Percentiles rank a stretch among this genome's conserved stretches.
Evolutionary conservation across 2,329 filamentous ascomycete species (phyloP).

Genomic region (Aspergillus sp.): DNA sequence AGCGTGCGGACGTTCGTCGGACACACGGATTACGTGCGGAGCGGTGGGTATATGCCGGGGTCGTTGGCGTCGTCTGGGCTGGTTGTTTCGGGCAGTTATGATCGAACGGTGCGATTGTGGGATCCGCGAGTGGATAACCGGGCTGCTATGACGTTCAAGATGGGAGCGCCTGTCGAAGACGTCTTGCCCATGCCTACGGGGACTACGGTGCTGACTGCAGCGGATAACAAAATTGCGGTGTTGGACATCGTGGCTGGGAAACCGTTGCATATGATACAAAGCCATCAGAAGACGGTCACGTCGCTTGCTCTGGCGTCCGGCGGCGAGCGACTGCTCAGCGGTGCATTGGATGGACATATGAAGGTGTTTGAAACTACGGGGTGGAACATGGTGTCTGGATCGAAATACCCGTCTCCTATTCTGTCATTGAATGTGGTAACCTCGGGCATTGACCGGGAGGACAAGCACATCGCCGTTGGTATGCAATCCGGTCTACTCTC

Average conservation of each 20-base stretch:
- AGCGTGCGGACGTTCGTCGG: conserved; percentile 72
- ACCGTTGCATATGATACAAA: conserved; percentile 76
- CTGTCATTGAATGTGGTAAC: conserved; percentile 72
- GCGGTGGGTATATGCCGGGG: conserved; percentile 73
- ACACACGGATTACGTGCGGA: conserved; percentile 86
- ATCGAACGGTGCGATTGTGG: conserved; percentile 88
- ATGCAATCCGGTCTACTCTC: conserved; percentile 92
- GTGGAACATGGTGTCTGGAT: conserved; percentile 93
- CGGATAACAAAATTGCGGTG: conserved; percentile 80
- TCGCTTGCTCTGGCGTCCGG: conserved; percentile 73
- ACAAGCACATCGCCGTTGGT: conserved; percentile 89
- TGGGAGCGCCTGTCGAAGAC: conserved; percentile 77
- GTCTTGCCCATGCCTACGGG: conserved; percentile 82
- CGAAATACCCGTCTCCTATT: conserved; percentile 88
- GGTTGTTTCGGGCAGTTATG: conserved; percentile 85
- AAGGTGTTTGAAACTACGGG: conserved; percentile 91
- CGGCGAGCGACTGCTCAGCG: conserved; percentile 72
- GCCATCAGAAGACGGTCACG: conserved; percentile 97
- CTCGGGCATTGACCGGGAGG: conserved; percentile 59
- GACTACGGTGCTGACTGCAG: conserved; percentile 75
- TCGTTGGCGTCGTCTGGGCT: conserved; percentile 56
- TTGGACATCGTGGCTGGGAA: conserved; percentile 87
- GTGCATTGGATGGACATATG: conserved; percentile 87
- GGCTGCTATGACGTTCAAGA: conserved; percentile 88
- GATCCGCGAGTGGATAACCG: conserved; percentile 65